Evolutionary conservation across 1,139 yeast species (phyloP).

Genomic region (Geotrichum aggregatum): DNA sequence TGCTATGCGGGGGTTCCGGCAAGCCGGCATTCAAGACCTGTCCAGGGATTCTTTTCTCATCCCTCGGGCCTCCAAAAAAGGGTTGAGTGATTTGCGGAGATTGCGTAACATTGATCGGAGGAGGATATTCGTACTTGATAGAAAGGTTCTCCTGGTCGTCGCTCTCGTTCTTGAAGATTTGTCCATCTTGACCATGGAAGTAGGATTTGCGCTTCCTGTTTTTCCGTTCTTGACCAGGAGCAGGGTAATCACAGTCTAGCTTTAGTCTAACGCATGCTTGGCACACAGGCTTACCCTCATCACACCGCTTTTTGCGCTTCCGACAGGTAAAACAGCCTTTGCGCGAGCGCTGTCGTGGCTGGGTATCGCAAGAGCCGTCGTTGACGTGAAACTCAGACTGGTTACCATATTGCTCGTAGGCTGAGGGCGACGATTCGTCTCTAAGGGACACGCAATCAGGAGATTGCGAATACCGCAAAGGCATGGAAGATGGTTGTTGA

Average conservation of each 20-base stretch:
- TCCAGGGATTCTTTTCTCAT: background rate
- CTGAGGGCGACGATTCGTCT: no score
- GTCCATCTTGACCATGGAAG: background rate
- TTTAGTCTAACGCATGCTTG: constrained; percentile 54
- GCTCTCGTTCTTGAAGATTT: constrained; percentile 5
- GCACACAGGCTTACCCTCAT: constrained; percentile 60
- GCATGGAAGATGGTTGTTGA: no score
- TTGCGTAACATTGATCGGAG: no score
- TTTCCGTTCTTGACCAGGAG: constrained; percentile 49
- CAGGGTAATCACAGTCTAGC: constrained; percentile 53
- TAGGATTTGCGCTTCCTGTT: constrained; percentile 32
- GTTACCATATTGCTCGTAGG: no score
- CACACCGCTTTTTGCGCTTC: constrained; percentile 66
- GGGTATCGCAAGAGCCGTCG: background rate
- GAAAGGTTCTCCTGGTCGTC: constrained; percentile 7
- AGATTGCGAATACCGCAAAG: no score
- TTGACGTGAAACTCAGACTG: no score
- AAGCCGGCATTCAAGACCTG: background rate
- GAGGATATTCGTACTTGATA: no score
- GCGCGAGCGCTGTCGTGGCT: constrained; percentile 32
- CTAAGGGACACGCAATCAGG: no score
- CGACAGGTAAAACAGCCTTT: constrained; percentile 71
- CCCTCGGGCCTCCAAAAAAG: background rate
- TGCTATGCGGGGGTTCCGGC: background rate
- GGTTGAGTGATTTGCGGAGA: background rate